Percentiles rank a stretch among this genome's conserved stretches.
These are phyloP conservation scores for Sechiopsis laciniata DNA, from an alignment of 306 rosid genomes.

Conservation along the genomic window DNA sequence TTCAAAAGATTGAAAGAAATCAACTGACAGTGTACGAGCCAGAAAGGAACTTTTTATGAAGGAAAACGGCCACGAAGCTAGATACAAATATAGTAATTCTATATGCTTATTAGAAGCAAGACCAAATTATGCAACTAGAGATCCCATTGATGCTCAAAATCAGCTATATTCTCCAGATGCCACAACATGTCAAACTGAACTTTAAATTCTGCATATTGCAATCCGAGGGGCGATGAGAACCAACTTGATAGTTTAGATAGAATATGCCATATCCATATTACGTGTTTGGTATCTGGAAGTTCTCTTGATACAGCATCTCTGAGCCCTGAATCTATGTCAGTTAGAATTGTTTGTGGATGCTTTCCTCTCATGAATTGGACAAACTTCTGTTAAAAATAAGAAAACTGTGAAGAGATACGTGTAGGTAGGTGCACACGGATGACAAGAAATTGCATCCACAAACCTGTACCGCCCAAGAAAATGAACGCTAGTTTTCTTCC, in stretches of 20 bases:
- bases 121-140: slow-evolving; percentile 47
- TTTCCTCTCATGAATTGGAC: slow-evolving; percentile 58
- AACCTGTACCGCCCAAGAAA: slow-evolving; percentile 69
- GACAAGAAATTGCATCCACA: slow-evolving; percentile 35
- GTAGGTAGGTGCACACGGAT: slow-evolving; percentile 32
- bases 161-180: slow-evolving; percentile 48
- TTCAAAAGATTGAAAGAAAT: slow-evolving; percentile 47
- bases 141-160: slow-evolving; percentile 59
- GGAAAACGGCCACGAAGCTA: slow-evolving; percentile 45
- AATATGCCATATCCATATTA: slow-evolving; percentile 45
- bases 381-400: slow-evolving; percentile 50
- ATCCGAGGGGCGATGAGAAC: slow-evolving; percentile 49
- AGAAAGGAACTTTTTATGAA: slow-evolving; percentile 42
- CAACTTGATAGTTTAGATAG: slow-evolving; percentile 54
- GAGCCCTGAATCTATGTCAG: slow-evolving; percentile 53
- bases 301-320: slow-evolving; percentile 49
- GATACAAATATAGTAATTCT: slow-evolving; percentile 38
- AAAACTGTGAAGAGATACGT: slow-evolving; percentile 24
- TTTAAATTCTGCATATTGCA: slow-evolving; percentile 43
- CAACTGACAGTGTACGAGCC: slow-evolving; percentile 47
- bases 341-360: slow-evolving; percentile 52
- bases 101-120: slow-evolving; percentile 52
- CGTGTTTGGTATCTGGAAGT: slow-evolving; percentile 52
- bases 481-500: slow-evolving; percentile 48
- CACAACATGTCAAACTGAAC: slow-evolving; percentile 52